These are phyloP conservation scores for Sclerotinia trifoliorum DNA, from an alignment of 2,329 filamentous ascomycete genomes.

Conservation along the genomic window DNA sequence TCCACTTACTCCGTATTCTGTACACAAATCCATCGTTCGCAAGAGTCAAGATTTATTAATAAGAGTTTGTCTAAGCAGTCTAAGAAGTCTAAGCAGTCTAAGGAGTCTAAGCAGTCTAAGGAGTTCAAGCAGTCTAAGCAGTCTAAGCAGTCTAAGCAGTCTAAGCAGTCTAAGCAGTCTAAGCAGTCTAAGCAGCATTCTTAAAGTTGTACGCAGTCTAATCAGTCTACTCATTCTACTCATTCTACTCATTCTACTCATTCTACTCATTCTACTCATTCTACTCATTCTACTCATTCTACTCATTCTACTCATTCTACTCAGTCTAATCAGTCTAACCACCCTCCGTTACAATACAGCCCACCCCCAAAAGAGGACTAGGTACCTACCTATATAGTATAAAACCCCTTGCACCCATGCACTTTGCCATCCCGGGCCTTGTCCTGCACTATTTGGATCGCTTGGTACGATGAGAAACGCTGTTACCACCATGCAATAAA, in stretches of 20 bases:
- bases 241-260: no score
- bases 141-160: no score
- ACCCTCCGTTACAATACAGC: not conserved
- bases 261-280: no score
- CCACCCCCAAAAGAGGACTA: not conserved
- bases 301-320: no score
- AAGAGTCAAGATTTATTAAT: not conserved
- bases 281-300: no score
- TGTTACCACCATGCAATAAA: not conserved
- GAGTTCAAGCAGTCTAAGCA: no score
- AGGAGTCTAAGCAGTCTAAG: no score
- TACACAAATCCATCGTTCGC: not conserved
- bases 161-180: no score
- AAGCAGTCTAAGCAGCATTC: no score
- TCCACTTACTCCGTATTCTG: not conserved
- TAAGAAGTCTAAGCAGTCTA: not conserved
- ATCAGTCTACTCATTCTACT: no score
- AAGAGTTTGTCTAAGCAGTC: not conserved
- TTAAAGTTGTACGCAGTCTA: no score
- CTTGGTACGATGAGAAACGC: constrained; percentile 9
- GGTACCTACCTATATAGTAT: no score
- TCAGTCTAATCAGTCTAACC: constrained; percentile 3
- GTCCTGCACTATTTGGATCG: constrained; percentile 11
- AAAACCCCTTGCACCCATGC: constrained; percentile 11
- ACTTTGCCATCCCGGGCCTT: constrained; percentile 12